Evolutionary conservation across 495 filamentous ascomycete genomes (phyloP).

Genomic region (Penicillium longicatenatum): DNA sequence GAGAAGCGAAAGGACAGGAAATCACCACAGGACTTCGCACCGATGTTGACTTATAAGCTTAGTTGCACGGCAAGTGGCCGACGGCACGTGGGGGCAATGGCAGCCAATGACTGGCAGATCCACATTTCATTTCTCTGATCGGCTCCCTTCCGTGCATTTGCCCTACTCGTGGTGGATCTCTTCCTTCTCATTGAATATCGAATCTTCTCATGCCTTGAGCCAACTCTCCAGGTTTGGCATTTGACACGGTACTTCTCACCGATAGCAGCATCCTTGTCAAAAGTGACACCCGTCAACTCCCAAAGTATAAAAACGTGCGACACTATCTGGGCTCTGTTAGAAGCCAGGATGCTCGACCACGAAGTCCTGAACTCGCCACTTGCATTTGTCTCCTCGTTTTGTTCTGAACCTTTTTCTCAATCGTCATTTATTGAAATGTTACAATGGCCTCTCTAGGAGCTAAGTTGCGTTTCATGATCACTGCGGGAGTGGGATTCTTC

Average conservation of each 20-base stretch:
- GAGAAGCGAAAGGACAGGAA: background rate
- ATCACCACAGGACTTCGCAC: slow-evolving; percentile 23
- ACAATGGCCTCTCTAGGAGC: slow-evolving; percentile 22
- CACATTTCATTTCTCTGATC: background rate
- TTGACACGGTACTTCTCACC: background rate
- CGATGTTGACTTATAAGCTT: slow-evolving; percentile 14
- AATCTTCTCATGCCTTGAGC: background rate
- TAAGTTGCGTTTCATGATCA: slow-evolving; percentile 18
- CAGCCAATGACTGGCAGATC: slow-evolving; percentile 6
- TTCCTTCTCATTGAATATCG: slow-evolving; percentile 14
- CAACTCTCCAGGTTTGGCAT: background rate
- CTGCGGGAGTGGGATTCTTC: slow-evolving; percentile 20
- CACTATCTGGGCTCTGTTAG: background rate
- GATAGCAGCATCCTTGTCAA: background rate
- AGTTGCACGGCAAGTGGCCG: background rate
- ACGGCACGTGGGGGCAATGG: slow-evolving; percentile 17
- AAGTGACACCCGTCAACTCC: background rate
- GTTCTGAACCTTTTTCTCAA: background rate
- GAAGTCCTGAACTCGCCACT: background rate
- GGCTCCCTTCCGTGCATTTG: background rate
- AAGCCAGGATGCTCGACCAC: background rate
- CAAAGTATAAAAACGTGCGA: background rate
- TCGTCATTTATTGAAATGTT: background rate
- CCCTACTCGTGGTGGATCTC: slow-evolving; percentile 6
- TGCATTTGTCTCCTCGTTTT: background rate